phyloP scores from a whole-genome alignment of 2,329 filamentous ascomycete species.

The Penicillium sclerotigenum region DNA sequence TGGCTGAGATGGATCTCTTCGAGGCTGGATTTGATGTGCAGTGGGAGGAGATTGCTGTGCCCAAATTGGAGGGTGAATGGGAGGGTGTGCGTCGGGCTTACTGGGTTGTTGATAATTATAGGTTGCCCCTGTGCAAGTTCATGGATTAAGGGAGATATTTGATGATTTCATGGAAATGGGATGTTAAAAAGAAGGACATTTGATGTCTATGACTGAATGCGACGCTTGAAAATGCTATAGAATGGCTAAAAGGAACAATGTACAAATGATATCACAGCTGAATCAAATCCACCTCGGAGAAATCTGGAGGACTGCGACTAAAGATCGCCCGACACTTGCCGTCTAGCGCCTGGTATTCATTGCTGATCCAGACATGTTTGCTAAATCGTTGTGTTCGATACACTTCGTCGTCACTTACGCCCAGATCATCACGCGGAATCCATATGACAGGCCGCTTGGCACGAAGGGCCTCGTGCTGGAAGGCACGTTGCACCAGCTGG shows the following conservation, averaged over 20 bases:
- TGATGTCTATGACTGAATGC: conserved; percentile 22
- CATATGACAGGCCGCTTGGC: conserved; percentile 84
- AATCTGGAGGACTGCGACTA: conserved; percentile 80
- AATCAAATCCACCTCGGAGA: conserved; percentile 83
- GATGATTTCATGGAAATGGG: neutral
- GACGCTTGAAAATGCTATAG: conserved; percentile 23
- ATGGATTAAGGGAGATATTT: conserved; percentile 27
- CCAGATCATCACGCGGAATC: conserved; percentile 88
- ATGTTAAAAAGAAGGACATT: conserved; percentile 5
- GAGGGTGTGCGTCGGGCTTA: conserved; percentile 82
- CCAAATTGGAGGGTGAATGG: conserved; percentile 77
- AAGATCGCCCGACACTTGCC: conserved; percentile 80
- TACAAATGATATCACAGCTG: conserved; percentile 54
- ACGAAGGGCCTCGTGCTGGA: conserved; percentile 83
- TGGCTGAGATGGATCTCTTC: conserved; percentile 84
- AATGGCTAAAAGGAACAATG: conserved; percentile 15
- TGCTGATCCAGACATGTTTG: conserved; percentile 84
- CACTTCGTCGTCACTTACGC: conserved; percentile 89
- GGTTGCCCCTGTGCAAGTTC: conserved; percentile 43
- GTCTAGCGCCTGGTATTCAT: conserved; percentile 85
- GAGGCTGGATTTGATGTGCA: conserved; percentile 88
- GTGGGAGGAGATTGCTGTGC: conserved; percentile 75
- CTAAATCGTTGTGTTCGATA: conserved; percentile 71
- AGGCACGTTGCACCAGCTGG: conserved; percentile 77
- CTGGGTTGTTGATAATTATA: conserved; percentile 70